phyloP scores from a whole-genome alignment of 768 basidiomycete species.

The Tylopilus sp. region DNA sequence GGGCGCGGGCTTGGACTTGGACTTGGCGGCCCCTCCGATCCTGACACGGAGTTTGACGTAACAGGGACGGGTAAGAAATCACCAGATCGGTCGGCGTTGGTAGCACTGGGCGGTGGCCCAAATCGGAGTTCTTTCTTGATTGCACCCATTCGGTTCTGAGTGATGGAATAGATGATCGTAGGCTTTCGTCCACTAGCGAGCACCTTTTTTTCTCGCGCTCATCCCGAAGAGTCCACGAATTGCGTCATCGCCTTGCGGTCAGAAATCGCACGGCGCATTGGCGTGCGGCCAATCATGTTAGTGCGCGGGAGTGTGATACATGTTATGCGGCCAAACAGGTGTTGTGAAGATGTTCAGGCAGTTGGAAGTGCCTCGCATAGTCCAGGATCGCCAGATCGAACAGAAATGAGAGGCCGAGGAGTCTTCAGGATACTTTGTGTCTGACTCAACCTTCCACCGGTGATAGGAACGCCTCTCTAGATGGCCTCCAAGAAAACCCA shows the following conservation, averaged over 20 bases:
- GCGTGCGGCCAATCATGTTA: conserved; percentile 49
- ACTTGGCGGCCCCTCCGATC: conserved; percentile 71
- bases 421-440: conserved; percentile 14
- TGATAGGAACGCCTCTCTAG: conserved; percentile 53
- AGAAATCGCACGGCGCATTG: conserved; percentile 52
- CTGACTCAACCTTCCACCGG: conserved; percentile 4
- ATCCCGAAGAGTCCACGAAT: conserved; percentile 80
- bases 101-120: conserved; percentile 21
- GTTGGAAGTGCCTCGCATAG: conserved; percentile 11
- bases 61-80: conserved; percentile 21
- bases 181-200: conserved; percentile 82
- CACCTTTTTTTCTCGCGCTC: conserved; percentile 83
- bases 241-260: conserved; percentile 87
- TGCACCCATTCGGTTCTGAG: conserved; percentile 28
- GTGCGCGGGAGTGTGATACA: conserved; percentile 52
- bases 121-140: conserved; percentile 55
- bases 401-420: conserved; percentile 18
- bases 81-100: conserved; percentile 15
- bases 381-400: conserved; percentile 9
- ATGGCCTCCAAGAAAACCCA: conserved; percentile 88
- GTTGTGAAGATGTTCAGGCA: conserved; percentile 49
- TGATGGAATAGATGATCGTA: conserved; percentile 41
- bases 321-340: conserved; percentile 49
- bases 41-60: conserved; percentile 37
- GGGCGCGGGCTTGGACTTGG: conserved; percentile 73